Percentiles rank a stretch among this genome's conserved stretches.
phyloP scores from a whole-genome alignment of 2,329 filamentous ascomycete species.

The Neopestalotiopsis rosae region DNA sequence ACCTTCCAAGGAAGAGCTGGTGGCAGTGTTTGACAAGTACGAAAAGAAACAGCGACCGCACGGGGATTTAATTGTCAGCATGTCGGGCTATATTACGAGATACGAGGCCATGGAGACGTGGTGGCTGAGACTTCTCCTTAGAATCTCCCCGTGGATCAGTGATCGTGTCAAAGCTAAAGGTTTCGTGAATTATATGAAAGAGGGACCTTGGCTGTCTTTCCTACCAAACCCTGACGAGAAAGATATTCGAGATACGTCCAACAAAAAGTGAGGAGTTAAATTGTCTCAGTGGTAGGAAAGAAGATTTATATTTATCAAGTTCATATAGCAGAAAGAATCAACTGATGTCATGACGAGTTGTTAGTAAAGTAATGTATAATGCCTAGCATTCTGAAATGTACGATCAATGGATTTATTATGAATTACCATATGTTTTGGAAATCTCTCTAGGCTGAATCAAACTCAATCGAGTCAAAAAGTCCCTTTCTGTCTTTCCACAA shows the following conservation, averaged over 20 bases:
- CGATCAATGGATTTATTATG: no score
- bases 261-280: no score
- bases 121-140: slow-evolving; percentile 18
- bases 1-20: slow-evolving; percentile 25
- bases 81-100: slow-evolving; percentile 28
- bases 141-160: slow-evolving; percentile 6
- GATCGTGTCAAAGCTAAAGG: slow-evolving; percentile 4
- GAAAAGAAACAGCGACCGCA: slow-evolving; percentile 28
- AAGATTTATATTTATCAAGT: no score
- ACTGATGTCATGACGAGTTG: no score
- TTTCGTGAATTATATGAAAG: not conserved
- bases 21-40: slow-evolving; percentile 24
- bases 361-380: no score
- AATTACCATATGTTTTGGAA: no score
- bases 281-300: no score
- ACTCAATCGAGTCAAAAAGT: no score
- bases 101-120: slow-evolving; percentile 32
- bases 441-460: no score
- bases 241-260: not conserved
- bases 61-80: slow-evolving; percentile 21
- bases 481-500: no score
- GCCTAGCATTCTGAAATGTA: no score
- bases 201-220: not conserved
- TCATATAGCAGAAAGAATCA: no score
- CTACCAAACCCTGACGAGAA: slow-evolving; percentile 3